Evolutionary conservation across 2,329 filamentous ascomycete species (phyloP), one percentile per base, ranked within the genome.

Genomic region (Sporothrix schenckii): DNA sequence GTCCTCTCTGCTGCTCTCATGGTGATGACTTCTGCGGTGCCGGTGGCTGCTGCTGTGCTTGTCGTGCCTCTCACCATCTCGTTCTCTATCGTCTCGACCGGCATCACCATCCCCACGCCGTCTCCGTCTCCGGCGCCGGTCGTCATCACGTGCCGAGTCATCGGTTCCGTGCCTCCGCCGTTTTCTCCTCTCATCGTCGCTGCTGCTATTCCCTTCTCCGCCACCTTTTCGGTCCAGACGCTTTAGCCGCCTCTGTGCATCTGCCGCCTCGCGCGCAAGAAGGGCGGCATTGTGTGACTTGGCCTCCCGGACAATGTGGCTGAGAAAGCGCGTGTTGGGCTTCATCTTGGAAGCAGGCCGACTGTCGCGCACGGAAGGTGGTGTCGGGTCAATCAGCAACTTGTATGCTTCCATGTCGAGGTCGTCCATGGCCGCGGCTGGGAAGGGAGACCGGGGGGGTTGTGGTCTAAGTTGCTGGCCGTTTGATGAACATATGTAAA

Each of bases 261-360:
- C 94, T 63, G 91, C 88, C 34, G 90, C 89, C 79, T 98, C 94
- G 77, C 90, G 96, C 0, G 91, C 92, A 21, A 93, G 87, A 41
- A 98, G 83, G 0, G 92, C 91, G 30, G 91, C 89, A 85, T 99
- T 99, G 80, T 99, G 94, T 69, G 81, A 91, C 75, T 96, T 91
- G 10, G 93, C 96, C 74, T 95, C 91, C 73, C 90, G 91, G 72
- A 99, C 92, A 70, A 98, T 92, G 76, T 95, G 91, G 71, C 89
- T 89, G 54, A 99, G 82, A 78, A 98, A 98, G 47, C 91, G 87
- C 0, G 92, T 97, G 76, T 99, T 98, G 3, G 94, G 94, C 78
- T 94, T 97, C 0, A 92, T 92, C 73, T 89, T 87, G 74, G 87
- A 86, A 60, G 86, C 80, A 70, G 89, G 87, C 76, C 88, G 93